Percentiles rank a stretch among this genome's conserved stretches.
phyloP scores from a whole-genome alignment of 345 rosid genomes.

The Garcia nutans region DNA sequence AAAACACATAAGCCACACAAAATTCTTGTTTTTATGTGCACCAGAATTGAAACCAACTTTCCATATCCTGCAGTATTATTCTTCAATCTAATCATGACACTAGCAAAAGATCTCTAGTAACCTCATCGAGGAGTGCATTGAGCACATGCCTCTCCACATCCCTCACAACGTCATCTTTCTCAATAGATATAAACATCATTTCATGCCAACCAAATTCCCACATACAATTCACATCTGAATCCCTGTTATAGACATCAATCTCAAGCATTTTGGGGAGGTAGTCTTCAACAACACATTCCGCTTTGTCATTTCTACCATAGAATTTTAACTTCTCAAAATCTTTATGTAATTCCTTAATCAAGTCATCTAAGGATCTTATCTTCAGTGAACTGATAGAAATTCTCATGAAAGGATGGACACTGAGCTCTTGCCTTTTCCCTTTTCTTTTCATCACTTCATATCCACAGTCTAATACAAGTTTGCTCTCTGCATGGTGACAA shows the following conservation, averaged over 20 bases:
- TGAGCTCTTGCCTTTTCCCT: constrained; percentile 70
- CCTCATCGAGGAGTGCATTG: constrained; percentile 62
- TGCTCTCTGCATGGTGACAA: constrained; percentile 47
- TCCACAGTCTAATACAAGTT: constrained; percentile 64
- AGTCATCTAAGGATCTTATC: constrained; percentile 51
- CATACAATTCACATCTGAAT: constrained; percentile 71
- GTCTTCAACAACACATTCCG: constrained; percentile 46
- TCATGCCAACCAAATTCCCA: constrained; percentile 86
- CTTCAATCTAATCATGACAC: constrained; percentile 11
- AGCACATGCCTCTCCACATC: constrained; percentile 72
- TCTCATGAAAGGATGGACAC: constrained; percentile 59
- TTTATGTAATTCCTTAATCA: constrained; percentile 54
- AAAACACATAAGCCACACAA: background rate
- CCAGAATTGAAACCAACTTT: background rate
- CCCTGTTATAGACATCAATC: constrained; percentile 48
- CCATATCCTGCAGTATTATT: background rate
- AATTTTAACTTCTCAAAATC: constrained; percentile 54
- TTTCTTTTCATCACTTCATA: constrained; percentile 79
- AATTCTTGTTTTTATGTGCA: background rate
- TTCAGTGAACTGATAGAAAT: constrained; percentile 34
- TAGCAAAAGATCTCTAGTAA: constrained; percentile 48
- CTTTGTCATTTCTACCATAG: constrained; percentile 46
- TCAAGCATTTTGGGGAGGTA: constrained; percentile 65
- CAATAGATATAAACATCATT: constrained; percentile 41
- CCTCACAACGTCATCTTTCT: constrained; percentile 66